These are phyloP conservation scores for Quercus aquifolioides DNA, from an alignment of 306 rosid species.

Conservation along the genomic window DNA sequence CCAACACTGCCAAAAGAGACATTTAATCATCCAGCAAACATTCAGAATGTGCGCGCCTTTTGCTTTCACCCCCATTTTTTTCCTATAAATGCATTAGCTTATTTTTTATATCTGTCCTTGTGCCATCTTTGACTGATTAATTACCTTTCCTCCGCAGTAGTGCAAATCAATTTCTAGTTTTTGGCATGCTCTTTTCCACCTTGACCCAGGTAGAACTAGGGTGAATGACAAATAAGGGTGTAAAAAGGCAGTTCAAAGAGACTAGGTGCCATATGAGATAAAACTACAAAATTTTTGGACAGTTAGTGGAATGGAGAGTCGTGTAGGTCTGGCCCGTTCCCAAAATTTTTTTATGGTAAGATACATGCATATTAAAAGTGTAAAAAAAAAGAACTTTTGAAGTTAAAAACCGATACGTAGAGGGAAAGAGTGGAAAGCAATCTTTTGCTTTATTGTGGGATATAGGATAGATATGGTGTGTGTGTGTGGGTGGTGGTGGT, in stretches of 20 bases:
- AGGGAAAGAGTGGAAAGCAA: neutral
- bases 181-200: neutral
- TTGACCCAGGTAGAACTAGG: neutral
- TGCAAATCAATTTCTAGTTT: neutral
- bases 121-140: constrained; percentile 8
- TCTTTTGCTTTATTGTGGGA: neutral
- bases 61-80: neutral
- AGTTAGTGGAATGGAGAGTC: neutral
- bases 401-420: neutral
- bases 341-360: neutral
- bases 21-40: constrained; percentile 80
- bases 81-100: neutral
- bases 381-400: neutral
- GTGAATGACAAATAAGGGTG: neutral
- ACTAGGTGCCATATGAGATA: neutral
- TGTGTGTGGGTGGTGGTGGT: too few species aligned
- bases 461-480: neutral
- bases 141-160: neutral
- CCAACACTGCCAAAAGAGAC: constrained; percentile 54
- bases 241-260: neutral
- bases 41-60: constrained; percentile 43
- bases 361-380: neutral
- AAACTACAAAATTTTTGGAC: neutral
- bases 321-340: neutral
- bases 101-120: neutral